Evolutionary conservation across 192 early-diverging fungal genomes (phyloP), one percentile per base, ranked within the genome.

Genomic region (Coemansia sp.): DNA sequence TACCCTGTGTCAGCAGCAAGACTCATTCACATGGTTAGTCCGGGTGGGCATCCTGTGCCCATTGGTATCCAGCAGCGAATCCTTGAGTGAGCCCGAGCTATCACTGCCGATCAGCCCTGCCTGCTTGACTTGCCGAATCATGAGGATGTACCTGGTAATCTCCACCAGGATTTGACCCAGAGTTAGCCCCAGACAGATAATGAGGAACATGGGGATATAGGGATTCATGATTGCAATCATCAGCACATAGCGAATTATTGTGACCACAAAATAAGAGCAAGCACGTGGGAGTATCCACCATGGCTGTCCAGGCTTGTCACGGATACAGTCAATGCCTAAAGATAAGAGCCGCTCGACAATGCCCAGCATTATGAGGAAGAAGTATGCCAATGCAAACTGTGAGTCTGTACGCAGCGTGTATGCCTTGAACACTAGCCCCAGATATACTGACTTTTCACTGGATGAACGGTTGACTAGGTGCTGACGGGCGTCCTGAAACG

Each of bases 231-330:
- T 66, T 3, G 70, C 76, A 31, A 78, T 78, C 76, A 78, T 78
- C 56, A 78, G 60, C 44, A 78, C 70, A 52, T 78, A 78, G 56
- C 76, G 70, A 37, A 73, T 66, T 23, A 78, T 63, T 6, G 76
- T 78, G 4, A 70, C 61, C n/a, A 78, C 70, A 55, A 58, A 78
- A 67, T 78, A 78, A 47, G 73, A 28, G 55, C 76, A 78, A 11
- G 70, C 76, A n/a, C 76, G 76, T 11, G 70, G 76, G 24, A 78
- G 70, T 56, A 78, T 78, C 60, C 76, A 54, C 76, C 76, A 78
- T 14, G 76, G 76, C 63, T 78, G 76, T 10, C 76, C 67, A n/a
- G 70, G 76, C 76, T 73, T 78, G 59, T 78, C 76, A 12, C 36
- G 66, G 37, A 78, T 78, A 49, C 58, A 53, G 66, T 78, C 76